These are phyloP conservation scores for Rutidosis leptorrhynchoides DNA, from an alignment of 129 eudicot genomes.

Conservation along the genomic window DNA sequence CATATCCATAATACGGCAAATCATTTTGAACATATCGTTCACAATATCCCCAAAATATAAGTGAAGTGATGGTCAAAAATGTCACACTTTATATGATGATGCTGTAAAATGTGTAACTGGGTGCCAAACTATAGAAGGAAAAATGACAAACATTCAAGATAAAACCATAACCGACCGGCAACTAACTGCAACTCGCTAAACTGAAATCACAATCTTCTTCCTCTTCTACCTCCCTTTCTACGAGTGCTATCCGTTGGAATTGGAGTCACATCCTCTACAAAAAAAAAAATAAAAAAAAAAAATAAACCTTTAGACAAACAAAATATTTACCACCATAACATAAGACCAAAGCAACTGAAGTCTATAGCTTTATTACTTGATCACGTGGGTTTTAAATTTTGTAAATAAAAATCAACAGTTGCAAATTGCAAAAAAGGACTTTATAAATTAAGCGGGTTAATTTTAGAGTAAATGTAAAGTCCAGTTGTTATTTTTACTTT, in stretches of 20 bases:
- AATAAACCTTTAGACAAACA: neutral
- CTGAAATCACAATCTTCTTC: conserved; percentile 1
- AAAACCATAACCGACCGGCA: neutral
- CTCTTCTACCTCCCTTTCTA: conserved; percentile 11
- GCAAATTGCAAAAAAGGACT: neutral
- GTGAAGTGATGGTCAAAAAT: neutral
- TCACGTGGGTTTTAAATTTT: neutral
- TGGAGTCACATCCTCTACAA: conserved; percentile 2
- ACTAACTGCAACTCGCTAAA: neutral
- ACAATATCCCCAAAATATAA: neutral
- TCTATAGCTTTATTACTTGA: too few species aligned
- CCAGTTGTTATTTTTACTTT: too few species aligned
- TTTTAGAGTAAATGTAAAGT: too few species aligned
- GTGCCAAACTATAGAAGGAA: neutral
- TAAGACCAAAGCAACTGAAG: too few species aligned
- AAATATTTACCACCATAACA: neutral
- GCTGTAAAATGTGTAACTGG: neutral
- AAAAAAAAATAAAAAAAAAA: neutral
- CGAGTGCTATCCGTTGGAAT: conserved; percentile 4
- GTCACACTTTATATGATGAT: neutral
- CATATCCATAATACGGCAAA: neutral
- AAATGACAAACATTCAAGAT: too few species aligned
- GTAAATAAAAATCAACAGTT: neutral
- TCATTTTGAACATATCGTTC: neutral
- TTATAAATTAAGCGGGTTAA: too few species aligned